Conservation (phyloP, 2,329 filamentous ascomycete species). For the Colletotrichum noveboracense region DNA sequence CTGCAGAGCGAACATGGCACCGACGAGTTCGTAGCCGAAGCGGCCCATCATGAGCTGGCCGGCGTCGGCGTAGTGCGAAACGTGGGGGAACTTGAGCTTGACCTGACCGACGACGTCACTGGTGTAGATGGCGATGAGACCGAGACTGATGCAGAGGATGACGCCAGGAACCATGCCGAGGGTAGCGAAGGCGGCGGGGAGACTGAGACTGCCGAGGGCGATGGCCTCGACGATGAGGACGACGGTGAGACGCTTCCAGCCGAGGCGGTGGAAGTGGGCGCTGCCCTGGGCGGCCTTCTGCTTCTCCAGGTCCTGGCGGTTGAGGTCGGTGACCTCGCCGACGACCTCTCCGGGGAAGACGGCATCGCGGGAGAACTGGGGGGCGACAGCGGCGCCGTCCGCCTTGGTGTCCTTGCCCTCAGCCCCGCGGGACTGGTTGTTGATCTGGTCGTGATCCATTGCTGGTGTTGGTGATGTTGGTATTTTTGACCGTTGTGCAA, state of each 20-base stretch:
- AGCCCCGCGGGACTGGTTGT: not conserved
- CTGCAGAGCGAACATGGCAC: conserved; percentile 65
- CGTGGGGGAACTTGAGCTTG: conserved; percentile 57
- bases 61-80: conserved; percentile 72
- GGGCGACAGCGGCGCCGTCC: conserved; percentile 12
- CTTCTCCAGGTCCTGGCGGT: conserved; percentile 47
- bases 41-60: conserved; percentile 66
- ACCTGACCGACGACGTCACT: conserved; percentile 47
- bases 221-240: conserved; percentile 63
- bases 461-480: not conserved
- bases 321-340: conserved; percentile 30
- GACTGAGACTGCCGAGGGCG: conserved; percentile 56
- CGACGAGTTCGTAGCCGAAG: conserved; percentile 66
- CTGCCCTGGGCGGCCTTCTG: conserved; percentile 49
- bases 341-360: conserved; percentile 29
- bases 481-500: not conserved
- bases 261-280: conserved; percentile 57
- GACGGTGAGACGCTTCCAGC: conserved; percentile 62
- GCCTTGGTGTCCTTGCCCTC: conserved; percentile 17
- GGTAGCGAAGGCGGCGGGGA: conserved; percentile 56
- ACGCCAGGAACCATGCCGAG: conserved; percentile 55
- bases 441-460: conserved; percentile 23
- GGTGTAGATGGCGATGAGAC: conserved; percentile 44
- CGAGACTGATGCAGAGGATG: conserved; percentile 37
- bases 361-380: conserved; percentile 21